Conservation (phyloP, 495 filamentous ascomycete genomes). For the Ramalina intermedia region DNA sequence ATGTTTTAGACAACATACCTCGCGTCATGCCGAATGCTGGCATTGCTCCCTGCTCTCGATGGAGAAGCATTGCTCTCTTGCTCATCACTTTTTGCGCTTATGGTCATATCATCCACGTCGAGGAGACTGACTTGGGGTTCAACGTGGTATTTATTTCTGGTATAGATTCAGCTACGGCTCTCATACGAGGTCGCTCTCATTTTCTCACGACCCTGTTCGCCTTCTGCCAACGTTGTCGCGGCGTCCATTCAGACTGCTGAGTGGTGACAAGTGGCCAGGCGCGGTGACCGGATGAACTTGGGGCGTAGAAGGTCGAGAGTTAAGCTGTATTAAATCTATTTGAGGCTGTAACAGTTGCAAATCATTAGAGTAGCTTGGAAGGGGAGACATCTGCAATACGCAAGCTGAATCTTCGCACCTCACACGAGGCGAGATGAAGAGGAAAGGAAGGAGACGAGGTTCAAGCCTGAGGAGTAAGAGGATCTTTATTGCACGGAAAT, state of each 20-base stretch:
- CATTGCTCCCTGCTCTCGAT: background rate
- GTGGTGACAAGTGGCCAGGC: too few relatives aligned
- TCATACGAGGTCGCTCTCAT: too few relatives aligned
- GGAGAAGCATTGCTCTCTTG: background rate
- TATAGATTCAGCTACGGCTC: too few relatives aligned
- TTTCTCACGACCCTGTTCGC: too few relatives aligned
- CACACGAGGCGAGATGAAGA: too few relatives aligned
- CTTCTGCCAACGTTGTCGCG: too few relatives aligned
- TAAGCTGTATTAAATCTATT: slow-evolving; percentile 1
- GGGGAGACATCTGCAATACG: too few relatives aligned
- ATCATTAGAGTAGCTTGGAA: slow-evolving; percentile 1
- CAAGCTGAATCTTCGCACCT: too few relatives aligned
- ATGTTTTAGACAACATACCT: background rate
- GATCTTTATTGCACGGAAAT: too few relatives aligned
- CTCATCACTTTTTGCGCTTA: background rate
- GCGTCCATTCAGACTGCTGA: too few relatives aligned
- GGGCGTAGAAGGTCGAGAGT: background rate
- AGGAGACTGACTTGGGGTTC: background rate
- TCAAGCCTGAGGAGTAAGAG: too few relatives aligned
- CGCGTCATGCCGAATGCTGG: background rate
- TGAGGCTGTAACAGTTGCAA: background rate
- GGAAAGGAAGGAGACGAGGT: too few relatives aligned
- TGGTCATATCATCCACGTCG: background rate
- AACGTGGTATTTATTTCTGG: background rate
- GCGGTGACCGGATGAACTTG: background rate